Percentiles rank a stretch among this genome's conserved stretches.
phyloP scores from a whole-genome alignment of 805 yeast genomes.

The Kazachstania taianensis region DNA sequence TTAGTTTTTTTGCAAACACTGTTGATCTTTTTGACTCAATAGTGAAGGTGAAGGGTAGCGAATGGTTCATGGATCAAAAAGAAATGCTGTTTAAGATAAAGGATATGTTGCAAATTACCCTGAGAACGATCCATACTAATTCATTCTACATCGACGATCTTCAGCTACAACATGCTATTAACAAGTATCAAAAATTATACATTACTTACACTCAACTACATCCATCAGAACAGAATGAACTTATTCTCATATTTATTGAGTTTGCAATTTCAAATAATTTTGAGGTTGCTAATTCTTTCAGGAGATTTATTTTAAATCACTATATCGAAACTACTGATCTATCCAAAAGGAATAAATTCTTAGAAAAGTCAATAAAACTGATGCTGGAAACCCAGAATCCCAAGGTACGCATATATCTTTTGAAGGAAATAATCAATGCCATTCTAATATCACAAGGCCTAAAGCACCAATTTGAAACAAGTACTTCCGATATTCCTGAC shows the following conservation, averaged over 20 bases:
- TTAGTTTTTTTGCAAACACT: constrained; percentile 51
- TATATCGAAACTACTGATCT: constrained; percentile 44
- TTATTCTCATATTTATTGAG: constrained; percentile 36
- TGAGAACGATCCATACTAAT: constrained; percentile 19
- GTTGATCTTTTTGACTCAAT: constrained; percentile 55
- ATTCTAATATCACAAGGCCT: constrained; percentile 56
- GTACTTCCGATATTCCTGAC: constrained; percentile 25
- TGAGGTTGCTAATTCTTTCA: constrained; percentile 33
- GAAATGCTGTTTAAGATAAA: constrained; percentile 21
- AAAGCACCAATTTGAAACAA: constrained; percentile 32
- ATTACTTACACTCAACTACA: constrained; percentile 30
- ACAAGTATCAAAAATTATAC: constrained; percentile 45
- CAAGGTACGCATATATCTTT: constrained; percentile 50
- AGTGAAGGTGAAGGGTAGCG: constrained; percentile 35
- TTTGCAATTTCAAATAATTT: constrained; percentile 18
- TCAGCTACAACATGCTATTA: constrained; percentile 60
- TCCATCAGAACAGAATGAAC: constrained; percentile 24
- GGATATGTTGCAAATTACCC: constrained; percentile 20
- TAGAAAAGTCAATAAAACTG: constrained; percentile 42
- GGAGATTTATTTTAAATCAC: constrained; percentile 46
- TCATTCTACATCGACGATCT: constrained; percentile 38
- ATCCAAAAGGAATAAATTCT: constrained; percentile 38
- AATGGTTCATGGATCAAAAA: constrained; percentile 49
- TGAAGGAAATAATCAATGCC: constrained; percentile 55
- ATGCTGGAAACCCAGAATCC: constrained; percentile 38